These are phyloP conservation scores for Volutella citrinella DNA, from an alignment of 2,329 filamentous ascomycete genomes.

Conservation along the genomic window DNA sequence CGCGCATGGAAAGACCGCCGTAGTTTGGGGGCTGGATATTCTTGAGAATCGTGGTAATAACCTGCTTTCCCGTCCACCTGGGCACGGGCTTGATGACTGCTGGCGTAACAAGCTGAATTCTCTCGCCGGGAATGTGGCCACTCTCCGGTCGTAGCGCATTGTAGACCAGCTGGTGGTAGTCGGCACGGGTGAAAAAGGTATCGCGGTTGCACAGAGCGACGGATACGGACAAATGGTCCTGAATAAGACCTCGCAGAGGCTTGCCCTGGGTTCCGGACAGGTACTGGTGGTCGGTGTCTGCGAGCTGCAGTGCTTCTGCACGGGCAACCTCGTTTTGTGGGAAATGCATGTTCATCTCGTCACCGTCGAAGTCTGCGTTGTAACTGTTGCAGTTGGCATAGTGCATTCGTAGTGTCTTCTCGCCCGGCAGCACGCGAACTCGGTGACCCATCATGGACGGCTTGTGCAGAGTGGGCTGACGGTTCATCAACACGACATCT, in stretches of 20 bases:
- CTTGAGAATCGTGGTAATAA: slow-evolving; percentile 87
- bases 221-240: slow-evolving; percentile 96
- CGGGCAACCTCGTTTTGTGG: slow-evolving; percentile 94
- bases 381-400: slow-evolving; percentile 99
- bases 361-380: slow-evolving; percentile 98
- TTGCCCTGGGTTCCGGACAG: slow-evolving; percentile 91
- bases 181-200: slow-evolving; percentile 80
- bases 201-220: slow-evolving; percentile 89
- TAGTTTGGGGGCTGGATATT: slow-evolving; percentile 82
- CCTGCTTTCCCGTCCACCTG: slow-evolving; percentile 94
- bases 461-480: slow-evolving; percentile 95
- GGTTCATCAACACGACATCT: slow-evolving; percentile 97
- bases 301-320: slow-evolving; percentile 87
- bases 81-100: slow-evolving; percentile 76
- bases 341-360: slow-evolving; percentile 99
- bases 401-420: slow-evolving; percentile 98
- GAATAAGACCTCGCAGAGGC: slow-evolving; percentile 90
- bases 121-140: slow-evolving; percentile 79
- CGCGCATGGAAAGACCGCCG: slow-evolving; percentile 73
- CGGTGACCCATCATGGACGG: slow-evolving; percentile 98
- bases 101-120: slow-evolving; percentile 77
- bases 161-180: slow-evolving; percentile 95
- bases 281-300: slow-evolving; percentile 97
- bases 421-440: slow-evolving; percentile 84
- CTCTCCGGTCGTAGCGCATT: slow-evolving; percentile 85